Evolutionary conservation across 768 basidiomycete species (phyloP).

Genomic region (Psilocybe tampanensis): DNA sequence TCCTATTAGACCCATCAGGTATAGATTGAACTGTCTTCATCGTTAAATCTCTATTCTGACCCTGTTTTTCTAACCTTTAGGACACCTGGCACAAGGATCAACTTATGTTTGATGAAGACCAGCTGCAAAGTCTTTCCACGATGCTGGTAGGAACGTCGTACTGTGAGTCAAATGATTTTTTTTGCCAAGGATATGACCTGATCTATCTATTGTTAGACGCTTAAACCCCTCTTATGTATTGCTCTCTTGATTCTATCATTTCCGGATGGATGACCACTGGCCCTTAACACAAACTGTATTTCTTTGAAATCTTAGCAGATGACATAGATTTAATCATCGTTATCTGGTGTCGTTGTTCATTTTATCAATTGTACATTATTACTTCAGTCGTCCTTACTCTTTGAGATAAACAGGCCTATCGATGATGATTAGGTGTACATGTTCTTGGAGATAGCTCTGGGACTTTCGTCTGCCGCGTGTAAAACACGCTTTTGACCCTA

Average conservation of each 20-base stretch:
- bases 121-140: slow-evolving; percentile 81
- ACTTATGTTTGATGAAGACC: slow-evolving; percentile 85
- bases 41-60: slow-evolving; percentile 8
- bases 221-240: slow-evolving; percentile 12
- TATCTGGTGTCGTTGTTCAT: neutral
- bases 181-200: neutral
- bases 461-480: slow-evolving; percentile 10
- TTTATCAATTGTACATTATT: neutral
- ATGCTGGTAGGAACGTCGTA: slow-evolving; percentile 92
- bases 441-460: neutral
- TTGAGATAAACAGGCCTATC: neutral
- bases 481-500: slow-evolving; percentile 11
- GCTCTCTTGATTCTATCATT: neutral
- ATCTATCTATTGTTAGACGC: slow-evolving; percentile 12
- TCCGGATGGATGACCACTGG: neutral
- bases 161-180: slow-evolving; percentile 48
- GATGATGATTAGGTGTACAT: neutral
- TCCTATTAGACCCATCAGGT: slow-evolving; percentile 64
- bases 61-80: slow-evolving; percentile 37
- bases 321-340: neutral
- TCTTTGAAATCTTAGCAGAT: neutral
- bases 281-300: neutral
- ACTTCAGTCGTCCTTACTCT: neutral
- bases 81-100: slow-evolving; percentile 95
- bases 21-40: slow-evolving; percentile 14